Evolutionary conservation across 2,329 filamentous ascomycete species (phyloP), one percentile per base, ranked within the genome.

Genomic region (Cercospora canescens): DNA sequence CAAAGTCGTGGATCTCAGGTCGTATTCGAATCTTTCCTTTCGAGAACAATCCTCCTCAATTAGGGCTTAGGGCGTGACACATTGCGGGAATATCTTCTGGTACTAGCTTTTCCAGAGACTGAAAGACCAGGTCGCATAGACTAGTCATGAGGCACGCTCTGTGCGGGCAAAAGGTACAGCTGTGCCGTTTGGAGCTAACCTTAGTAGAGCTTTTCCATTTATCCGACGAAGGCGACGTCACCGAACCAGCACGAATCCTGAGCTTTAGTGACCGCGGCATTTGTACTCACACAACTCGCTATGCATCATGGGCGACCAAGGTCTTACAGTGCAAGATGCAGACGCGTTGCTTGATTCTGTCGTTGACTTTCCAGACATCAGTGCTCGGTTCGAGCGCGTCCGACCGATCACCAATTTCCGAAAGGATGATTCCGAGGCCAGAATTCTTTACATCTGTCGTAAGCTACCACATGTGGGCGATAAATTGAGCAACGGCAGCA

Each of bases 381-480:
- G 60, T 35, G 45, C 66, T 28, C 39, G 50, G 2, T 72, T 70
- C 30, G 70, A 75, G 52, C 64, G 72, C 14, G 18, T 71, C 1
- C 58, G 64, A 48, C 60, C 71, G 9, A 76, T 76, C 18, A 76
- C 75, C 52, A 73, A 76, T 63, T 76, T 74, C 61, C 71, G 75
- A 28, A 71, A 74, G 52, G 74, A 75, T 61, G 72, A 75, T 37
- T 67, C 64, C 39, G 75, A 76, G 62, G 71, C 72, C 26, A 66
- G 75, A 18, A 72, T 76, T 48, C 59, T 76, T 30, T 76, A 71
- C 41, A 65, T 71, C 14, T 76, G 74, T 48, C 63, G 52, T 34
- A 55, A 55, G 52, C 52, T 55, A 18, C 52, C 16, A 18, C 52
- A 55, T 24, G 52, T 12, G 16, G 32, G 34, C 7, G 52, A 16